Percentiles rank a stretch among this genome's conserved stretches.
Evolutionary conservation across 306 rosid species (phyloP).

Genomic region (Inga leiocalycina): DNA sequence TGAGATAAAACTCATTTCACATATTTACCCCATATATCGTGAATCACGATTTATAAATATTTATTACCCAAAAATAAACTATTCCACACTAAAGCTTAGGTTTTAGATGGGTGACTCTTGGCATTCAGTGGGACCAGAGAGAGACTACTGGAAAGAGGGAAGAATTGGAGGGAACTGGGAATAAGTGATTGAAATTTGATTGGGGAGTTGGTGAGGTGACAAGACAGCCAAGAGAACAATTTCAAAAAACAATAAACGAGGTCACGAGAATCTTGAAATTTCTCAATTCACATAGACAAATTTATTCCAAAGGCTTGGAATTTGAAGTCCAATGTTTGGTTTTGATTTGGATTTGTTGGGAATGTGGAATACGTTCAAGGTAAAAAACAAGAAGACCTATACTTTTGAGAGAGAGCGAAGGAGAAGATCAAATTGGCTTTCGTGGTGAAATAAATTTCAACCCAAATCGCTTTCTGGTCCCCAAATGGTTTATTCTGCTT

Average conservation of each 20-base stretch:
- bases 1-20: too few species aligned
- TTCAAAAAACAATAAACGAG: not conserved
- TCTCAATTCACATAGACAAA: slow-evolving; percentile 22
- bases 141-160: not conserved
- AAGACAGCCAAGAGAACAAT: not conserved
- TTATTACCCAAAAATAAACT: too few species aligned
- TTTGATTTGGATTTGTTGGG: not conserved
- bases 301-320: slow-evolving; percentile 39
- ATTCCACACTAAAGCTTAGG: too few species aligned
- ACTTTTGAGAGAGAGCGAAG: not conserved
- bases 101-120: too few species aligned
- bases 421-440: not conserved
- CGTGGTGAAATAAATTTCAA: not conserved
- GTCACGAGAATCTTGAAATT: slow-evolving; percentile 57
- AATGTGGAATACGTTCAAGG: not conserved
- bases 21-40: too few species aligned
- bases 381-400: not conserved
- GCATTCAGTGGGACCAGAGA: not conserved
- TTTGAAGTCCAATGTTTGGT: not conserved
- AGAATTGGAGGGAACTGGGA: slow-evolving; percentile 19
- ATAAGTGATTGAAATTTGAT: slow-evolving; percentile 12
- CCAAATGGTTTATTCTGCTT: not conserved
- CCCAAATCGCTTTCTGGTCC: slow-evolving; percentile 1
- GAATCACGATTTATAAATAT: too few species aligned
- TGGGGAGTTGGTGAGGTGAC: slow-evolving; percentile 38